Conservation (phyloP, 2,329 filamentous ascomycete genomes). For the Phaeosphaeria sp. region DNA sequence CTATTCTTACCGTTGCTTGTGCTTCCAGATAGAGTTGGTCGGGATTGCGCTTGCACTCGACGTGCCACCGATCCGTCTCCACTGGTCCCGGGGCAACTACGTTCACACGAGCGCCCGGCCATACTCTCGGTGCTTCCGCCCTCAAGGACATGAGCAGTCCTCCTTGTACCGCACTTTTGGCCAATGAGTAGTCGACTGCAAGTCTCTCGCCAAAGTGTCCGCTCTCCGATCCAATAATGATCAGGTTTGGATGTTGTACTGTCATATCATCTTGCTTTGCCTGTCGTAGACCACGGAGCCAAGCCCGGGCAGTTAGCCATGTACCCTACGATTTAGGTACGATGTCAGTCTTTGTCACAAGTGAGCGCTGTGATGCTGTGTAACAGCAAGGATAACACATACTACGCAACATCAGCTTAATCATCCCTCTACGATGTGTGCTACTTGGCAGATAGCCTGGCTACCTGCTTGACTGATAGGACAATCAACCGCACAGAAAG, state of each 20-base stretch:
- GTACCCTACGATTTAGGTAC: too few species aligned
- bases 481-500: too few species aligned
- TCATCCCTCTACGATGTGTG: too few species aligned
- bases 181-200: constrained; percentile 54
- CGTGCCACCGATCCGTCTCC: constrained; percentile 51
- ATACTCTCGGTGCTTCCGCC: constrained; percentile 50
- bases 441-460: too few species aligned
- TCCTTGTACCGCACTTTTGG: constrained; percentile 55
- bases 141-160: constrained; percentile 53
- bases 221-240: constrained; percentile 56
- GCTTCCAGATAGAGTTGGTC: constrained; percentile 51
- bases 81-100: constrained; percentile 57
- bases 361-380: too few species aligned
- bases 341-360: too few species aligned
- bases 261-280: constrained; percentile 20
- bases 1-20: constrained; percentile 48
- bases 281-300: constrained; percentile 49
- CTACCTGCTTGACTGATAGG: too few species aligned
- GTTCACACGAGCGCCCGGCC: constrained; percentile 51
- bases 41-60: constrained; percentile 50
- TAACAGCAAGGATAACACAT: too few species aligned
- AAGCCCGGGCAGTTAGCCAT: constrained; percentile 50
- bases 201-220: constrained; percentile 53
- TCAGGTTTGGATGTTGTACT: constrained; percentile 44
- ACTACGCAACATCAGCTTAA: too few species aligned